Conservation (phyloP, 176 grass and related monocot genomes). For the Cenchrus fungigraminus region DNA sequence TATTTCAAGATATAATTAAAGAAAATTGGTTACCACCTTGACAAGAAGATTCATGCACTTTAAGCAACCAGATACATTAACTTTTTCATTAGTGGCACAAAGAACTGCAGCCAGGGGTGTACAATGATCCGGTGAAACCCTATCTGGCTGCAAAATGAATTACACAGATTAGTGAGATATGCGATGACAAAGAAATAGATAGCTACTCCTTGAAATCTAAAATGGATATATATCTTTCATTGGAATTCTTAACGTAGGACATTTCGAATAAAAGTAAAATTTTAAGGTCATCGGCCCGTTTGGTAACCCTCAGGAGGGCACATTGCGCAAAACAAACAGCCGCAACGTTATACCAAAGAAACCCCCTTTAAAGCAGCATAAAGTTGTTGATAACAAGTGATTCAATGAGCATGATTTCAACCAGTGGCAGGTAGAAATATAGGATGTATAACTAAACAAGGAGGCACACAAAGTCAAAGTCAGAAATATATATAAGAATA, state of each 20-base stretch:
- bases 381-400: no score
- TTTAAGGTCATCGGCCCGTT: neutral
- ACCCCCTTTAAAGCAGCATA: no score
- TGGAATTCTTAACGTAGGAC: neutral
- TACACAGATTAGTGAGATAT: neutral
- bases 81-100: neutral
- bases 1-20: slow-evolving; percentile 7
- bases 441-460: no score
- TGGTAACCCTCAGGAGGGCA: no score
- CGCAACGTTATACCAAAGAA: neutral
- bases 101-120: neutral
- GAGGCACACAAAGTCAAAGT: no score
- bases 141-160: slow-evolving; percentile 17
- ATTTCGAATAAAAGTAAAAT: neutral
- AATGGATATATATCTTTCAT: neutral
- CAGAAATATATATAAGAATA: neutral
- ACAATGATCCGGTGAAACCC: neutral
- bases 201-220: neutral
- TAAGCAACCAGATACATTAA: neutral
- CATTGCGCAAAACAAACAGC: neutral
- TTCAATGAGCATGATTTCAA: no score
- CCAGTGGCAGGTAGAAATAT: no score
- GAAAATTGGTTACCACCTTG: neutral
- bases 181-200: neutral
- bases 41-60: slow-evolving; percentile 30